Base-by-base conservation (phyloP, 2,329 filamentous ascomycete species). In the Cladosporium sp. region DNA sequence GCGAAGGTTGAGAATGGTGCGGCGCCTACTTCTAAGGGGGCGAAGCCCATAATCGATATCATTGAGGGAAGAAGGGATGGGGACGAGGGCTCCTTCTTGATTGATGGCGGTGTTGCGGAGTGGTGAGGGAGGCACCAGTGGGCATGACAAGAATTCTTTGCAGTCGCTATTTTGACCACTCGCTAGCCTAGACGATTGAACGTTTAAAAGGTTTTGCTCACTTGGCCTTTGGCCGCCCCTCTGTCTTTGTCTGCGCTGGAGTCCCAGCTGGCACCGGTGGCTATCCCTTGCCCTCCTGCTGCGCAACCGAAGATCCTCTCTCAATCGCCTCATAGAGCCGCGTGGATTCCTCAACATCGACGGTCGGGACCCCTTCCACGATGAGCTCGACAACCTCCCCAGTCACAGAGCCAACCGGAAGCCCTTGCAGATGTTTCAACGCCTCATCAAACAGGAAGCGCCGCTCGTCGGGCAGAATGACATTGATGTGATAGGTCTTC, bases 61-160 rank as follows among this genome's bases (percentile, higher is more conserved):
- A 33, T 72, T 5, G 61, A 68, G 35, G 69, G 67, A 1, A 64
- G 57, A 43, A 54, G 66, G 49, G 67, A 69, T 59, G 60, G 40
- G 0, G 67, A 70, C 41, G 55, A 45, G 7, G 63, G 62, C 0
- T 57, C 53, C 7, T 66, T 67, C 27, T 57, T 69, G 15, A 18
- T 48, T 19, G 36, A 40, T 13, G 27, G 45, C 1, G 45, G 45
- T 4, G 45, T 48, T 13, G 35, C 45, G 2, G 45, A 39, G 3
- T 48, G 45, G 45, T 48, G 16, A 40, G 22, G 36, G 8, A 9
- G 12, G 22, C 7, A 12, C 7, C 3, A 18, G 3, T 20, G 18
- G 12, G 4, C 12, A 22, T 22, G 29, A 9, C 32, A 33, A 13
- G 5, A 13, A 4, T 20, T 20, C 12, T 18, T 8, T 19, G 16